Evolutionary conservation across 2,329 filamentous ascomycete species (phyloP), one percentile per base, ranked within the genome.

Genomic region (Botrytis squamosa): DNA sequence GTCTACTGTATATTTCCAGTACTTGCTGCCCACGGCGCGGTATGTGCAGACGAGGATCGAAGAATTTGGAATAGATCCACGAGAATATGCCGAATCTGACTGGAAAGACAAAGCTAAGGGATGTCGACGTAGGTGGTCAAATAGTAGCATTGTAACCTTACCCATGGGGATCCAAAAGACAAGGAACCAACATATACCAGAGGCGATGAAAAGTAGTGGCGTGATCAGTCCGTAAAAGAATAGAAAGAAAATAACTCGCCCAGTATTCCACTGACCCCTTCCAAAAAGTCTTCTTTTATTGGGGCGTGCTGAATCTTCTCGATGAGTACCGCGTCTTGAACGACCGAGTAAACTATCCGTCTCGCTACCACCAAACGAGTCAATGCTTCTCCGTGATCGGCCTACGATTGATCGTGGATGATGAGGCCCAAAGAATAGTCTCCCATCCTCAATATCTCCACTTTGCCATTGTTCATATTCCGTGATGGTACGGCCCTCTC

Each of bases 401-500:
- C 95, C 96, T 60, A 98, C 86, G 70, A 98, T 90, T 10, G 94
- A 97, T 71, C 93, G 89, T 78, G 88, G 91, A 75, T 89, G 76
- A 71, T 81, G 85, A 4, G 96, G 96, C 0, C 96, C 97, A 82
- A 99, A 99, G 85, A 99, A 98, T 3, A 99, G 88, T 49, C 95
- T 89, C 4, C 96, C 96, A 82, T 98, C 94, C 83, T 99, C 96
- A 49, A 99, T 88, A 80, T 99, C 96, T 69, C 96, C 96, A 81
- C 91, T 98, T 84, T 99, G 96, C 96, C 96, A 99, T 83, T 97
- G 94, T 82, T 99, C 96, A 81, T 99, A 99, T 84, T 99, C 96
- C 79, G 93, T 97, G 80, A 99, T 98, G 84, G 95, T 98, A 80
- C 96, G 90, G 33, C 96, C 96, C 83, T 99, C 96, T 59, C 95